These are phyloP conservation scores for Echeveria elegans DNA, from an alignment of 164 flowering plant genomes.

Conservation along the genomic window DNA sequence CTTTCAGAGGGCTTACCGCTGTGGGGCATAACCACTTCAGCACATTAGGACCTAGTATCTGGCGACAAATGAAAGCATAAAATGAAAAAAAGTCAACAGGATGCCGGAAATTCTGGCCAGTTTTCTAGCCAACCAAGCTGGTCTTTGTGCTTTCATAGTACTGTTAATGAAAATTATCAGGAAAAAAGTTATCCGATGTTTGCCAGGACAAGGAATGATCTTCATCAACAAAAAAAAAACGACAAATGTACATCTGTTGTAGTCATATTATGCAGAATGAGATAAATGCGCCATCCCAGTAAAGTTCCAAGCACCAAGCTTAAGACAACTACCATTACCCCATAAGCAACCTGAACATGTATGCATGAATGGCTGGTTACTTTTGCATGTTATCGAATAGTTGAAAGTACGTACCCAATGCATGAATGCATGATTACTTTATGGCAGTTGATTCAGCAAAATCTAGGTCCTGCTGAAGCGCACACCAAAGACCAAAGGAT, in stretches of 20 bases:
- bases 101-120: conserved; percentile 63
- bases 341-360: conserved; percentile 31
- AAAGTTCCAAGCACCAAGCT: conserved; percentile 46
- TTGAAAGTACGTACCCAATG: neutral
- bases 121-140: conserved; percentile 65
- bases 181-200: neutral
- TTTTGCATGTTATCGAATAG: neutral
- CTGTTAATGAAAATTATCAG: conserved; percentile 22
- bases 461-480: conserved; percentile 36
- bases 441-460: conserved; percentile 13
- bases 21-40: conserved; percentile 72
- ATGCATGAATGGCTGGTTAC: no score
- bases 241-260: conserved; percentile 57
- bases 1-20: conserved; percentile 46
- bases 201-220: neutral
- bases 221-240: neutral
- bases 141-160: conserved; percentile 45
- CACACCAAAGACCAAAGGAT: conserved; percentile 20
- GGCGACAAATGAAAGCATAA: conserved; percentile 6
- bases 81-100: conserved; percentile 13
- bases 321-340: conserved; percentile 26
- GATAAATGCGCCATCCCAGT: conserved; percentile 66
- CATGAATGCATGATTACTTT: conserved; percentile 14
- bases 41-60: conserved; percentile 67
- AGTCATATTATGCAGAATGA: conserved; percentile 56